Evolutionary conservation across 1,284 basidiomycete species (phyloP), one percentile per base, ranked within the genome.

Genomic region (Apiotrichum mycotoxinovorans): DNA sequence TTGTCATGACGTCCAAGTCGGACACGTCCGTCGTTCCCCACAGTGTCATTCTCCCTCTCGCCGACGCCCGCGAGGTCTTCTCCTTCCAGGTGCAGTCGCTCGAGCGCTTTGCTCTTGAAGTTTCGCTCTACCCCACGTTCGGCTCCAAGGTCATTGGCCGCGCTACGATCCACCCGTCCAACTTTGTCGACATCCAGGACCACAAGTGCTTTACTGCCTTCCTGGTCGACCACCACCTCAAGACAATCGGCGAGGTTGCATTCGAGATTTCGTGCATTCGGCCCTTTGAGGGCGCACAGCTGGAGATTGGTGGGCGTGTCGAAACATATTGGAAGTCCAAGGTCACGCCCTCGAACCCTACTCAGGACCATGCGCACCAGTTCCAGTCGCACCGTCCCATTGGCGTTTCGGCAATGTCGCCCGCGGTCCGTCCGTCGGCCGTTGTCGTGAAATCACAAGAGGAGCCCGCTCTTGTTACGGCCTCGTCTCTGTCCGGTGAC

Each of bases 301-400:
- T 98, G n/a, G 91, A 95, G 78, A 89, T 98, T 59, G 94, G 93
- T 26, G 95, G 96, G 12, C 85, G 91, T 48, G 84, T 96, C 22
- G 92, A 96, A 78, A 97, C 93, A 0, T 97, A 97, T 75, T 97
- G 93, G 93, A 96, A 95, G 78, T 92, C 91, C 15, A 85, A 88
- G 56, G 83, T 87, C 23, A 81, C 85, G 45, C 82, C 85, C 1
- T 75, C 79, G 7, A 78, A 79, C 27, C 64, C 74, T 11, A 64
- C 66, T 0, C 77, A 79, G 61, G 77, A 79, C 57, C 77, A 79
- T 61, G 77, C 76, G 1, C 77, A 76, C 61, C 71, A 73, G 51
- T 70, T 74, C 63, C 72, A 74, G 58, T 69, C 74, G 4, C 72
- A 77, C 63, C 69, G 75, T 12, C 76, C 73, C 4, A 54, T 76